phyloP scores from a whole-genome alignment of 352 stramenopile genomes.

The Phytophthora rubi region DNA sequence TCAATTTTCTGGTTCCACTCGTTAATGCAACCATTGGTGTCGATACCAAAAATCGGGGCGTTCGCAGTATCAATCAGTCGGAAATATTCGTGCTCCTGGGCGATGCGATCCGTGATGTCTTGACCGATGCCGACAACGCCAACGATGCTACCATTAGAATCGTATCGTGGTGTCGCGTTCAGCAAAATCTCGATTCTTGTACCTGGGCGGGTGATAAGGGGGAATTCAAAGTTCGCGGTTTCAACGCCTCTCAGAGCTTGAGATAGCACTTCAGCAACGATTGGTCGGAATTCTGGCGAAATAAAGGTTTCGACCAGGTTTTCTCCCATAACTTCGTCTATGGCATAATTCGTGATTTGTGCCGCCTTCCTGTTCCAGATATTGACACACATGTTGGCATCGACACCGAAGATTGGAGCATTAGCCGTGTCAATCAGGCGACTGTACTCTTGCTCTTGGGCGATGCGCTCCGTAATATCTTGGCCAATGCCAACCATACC shows the following conservation, averaged over 20 bases:
- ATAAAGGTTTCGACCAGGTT: slow-evolving; percentile 91
- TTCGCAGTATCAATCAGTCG: slow-evolving; percentile 75
- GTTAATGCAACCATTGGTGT: slow-evolving; percentile 85
- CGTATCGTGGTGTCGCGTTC: slow-evolving; percentile 44
- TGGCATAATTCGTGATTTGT: slow-evolving; percentile 90
- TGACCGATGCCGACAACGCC: slow-evolving; percentile 75
- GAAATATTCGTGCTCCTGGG: slow-evolving; percentile 88
- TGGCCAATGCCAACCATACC: slow-evolving; percentile 83
- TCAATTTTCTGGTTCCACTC: slow-evolving; percentile 91
- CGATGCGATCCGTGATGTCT: slow-evolving; percentile 74
- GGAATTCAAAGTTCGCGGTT: slow-evolving; percentile 91
- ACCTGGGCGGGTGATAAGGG: slow-evolving; percentile 77
- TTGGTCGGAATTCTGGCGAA: slow-evolving; percentile 70
- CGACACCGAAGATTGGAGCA: slow-evolving; percentile 66
- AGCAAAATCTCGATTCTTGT: slow-evolving; percentile 59
- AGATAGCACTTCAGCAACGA: slow-evolving; percentile 78
- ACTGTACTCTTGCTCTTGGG: slow-evolving; percentile 74
- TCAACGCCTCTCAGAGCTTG: slow-evolving; percentile 78
- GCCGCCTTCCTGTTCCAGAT: slow-evolving; percentile 92
- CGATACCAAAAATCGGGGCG: slow-evolving; percentile 86
- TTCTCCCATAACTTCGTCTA: slow-evolving; percentile 84
- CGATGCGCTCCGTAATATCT: slow-evolving; percentile 68
- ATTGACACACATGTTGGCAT: slow-evolving; percentile 69
- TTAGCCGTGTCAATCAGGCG: slow-evolving; percentile 88
- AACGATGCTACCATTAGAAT: slow-evolving; percentile 64